These are phyloP conservation scores for Daucus carota DNA, from an alignment of 129 eudicot genomes.

Conservation along the genomic window DH1_v3.0 NC_030384.2:30325001-30325500, in stretches of 20 bases:
- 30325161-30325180: neutral
- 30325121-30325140: constrained; percentile 4
- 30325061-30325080: too few relatives aligned
- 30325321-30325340: constrained; percentile 13
- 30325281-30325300: constrained; percentile 67
- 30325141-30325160: neutral
- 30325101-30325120: neutral
- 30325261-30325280: constrained; percentile 53
- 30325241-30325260: constrained; percentile 64
- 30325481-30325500: neutral
- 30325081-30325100: neutral
- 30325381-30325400: neutral
- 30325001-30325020: too few relatives aligned
- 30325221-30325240: constrained; percentile 43
- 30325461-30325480: neutral
- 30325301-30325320: constrained; percentile 75
- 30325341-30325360: neutral
- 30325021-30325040: too few relatives aligned
- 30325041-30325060: too few relatives aligned
- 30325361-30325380: neutral
- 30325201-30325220: neutral
- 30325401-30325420: neutral
- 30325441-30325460: neutral
- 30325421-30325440: neutral
- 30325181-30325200: neutral